These are phyloP conservation scores for Fusarium humuli DNA, from an alignment of 2,329 filamentous ascomycete species.

Conservation along the genomic window DNA sequence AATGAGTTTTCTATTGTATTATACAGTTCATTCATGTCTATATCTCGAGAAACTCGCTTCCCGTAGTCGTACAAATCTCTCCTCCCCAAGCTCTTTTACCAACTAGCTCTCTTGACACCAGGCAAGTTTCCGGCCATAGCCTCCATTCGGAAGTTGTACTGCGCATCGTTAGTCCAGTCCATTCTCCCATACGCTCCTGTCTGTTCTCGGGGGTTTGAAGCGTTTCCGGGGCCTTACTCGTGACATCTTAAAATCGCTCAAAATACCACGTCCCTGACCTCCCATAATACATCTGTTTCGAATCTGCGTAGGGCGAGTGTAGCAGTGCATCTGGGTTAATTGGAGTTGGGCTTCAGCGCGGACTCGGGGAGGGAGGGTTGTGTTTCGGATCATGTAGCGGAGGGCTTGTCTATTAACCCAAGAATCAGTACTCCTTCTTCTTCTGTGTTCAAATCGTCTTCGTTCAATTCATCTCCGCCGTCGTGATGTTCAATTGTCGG, in stretches of 20 bases:
- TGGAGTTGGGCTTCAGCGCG: slow-evolving; percentile 94
- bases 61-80: slow-evolving; percentile 42
- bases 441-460: too few species aligned
- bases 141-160: slow-evolving; percentile 95
- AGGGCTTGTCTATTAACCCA: slow-evolving; percentile 81
- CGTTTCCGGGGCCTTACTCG: slow-evolving; percentile 72
- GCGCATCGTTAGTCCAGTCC: slow-evolving; percentile 44
- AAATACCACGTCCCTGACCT: slow-evolving; percentile 89
- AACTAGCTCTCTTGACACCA: slow-evolving; percentile 95
- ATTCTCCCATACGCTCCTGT: not conserved
- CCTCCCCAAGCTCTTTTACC: slow-evolving; percentile 67
- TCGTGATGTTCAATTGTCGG: not conserved
- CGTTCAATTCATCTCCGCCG: too few species aligned
- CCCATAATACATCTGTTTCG: slow-evolving; percentile 92
- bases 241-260: slow-evolving; percentile 91
- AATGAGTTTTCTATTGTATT: slow-evolving; percentile 37
- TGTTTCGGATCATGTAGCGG: slow-evolving; percentile 94
- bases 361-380: slow-evolving; percentile 80
- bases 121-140: slow-evolving; percentile 87
- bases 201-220: not conserved
- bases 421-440: too few species aligned
- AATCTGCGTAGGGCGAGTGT: slow-evolving; percentile 93
- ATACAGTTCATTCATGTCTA: slow-evolving; percentile 43
- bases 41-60: not conserved
- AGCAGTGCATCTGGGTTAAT: slow-evolving; percentile 93